Conservation (phyloP, 257 asterid genomes). For the Penstemon davidsonii region DNA sequence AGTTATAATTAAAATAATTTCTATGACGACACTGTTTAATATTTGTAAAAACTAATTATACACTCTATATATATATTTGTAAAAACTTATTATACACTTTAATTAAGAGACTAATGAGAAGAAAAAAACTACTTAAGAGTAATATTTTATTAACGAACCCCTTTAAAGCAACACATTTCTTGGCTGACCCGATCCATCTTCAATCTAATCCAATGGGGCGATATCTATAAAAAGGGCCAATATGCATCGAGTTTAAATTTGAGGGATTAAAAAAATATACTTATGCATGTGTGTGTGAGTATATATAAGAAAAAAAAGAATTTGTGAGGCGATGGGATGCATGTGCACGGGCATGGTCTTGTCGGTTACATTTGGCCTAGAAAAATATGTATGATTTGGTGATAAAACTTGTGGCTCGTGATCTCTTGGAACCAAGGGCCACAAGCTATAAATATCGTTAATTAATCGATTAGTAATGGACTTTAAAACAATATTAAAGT, state of each 20-base stretch:
- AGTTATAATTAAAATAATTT: not conserved
- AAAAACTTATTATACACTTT: not conserved
- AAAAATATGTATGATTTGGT: not conserved
- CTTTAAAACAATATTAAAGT: too few species aligned
- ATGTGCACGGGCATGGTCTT: constrained; percentile 38
- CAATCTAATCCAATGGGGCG: too few species aligned
- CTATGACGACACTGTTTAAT: not conserved
- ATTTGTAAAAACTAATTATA: not conserved
- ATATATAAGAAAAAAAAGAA: too few species aligned
- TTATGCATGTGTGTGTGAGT: too few species aligned
- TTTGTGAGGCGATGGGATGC: constrained; percentile 16
- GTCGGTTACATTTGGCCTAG: constrained; percentile 32
- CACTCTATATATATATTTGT: not conserved
- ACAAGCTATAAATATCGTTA: not conserved
- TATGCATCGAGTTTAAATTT: too few species aligned
- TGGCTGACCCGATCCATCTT: too few species aligned
- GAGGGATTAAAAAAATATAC: too few species aligned
- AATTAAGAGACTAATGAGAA: constrained; percentile 15
- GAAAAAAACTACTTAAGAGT: not conserved
- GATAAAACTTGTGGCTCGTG: not conserved
- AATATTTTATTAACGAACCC: too few species aligned
- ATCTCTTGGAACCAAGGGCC: constrained; percentile 2
- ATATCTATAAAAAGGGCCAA: too few species aligned
- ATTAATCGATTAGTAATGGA: too few species aligned
- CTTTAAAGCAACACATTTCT: too few species aligned